These are phyloP conservation scores for Cucurbita maxima DNA, from an alignment of 306 rosid genomes.

Conservation along the genomic window DNA sequence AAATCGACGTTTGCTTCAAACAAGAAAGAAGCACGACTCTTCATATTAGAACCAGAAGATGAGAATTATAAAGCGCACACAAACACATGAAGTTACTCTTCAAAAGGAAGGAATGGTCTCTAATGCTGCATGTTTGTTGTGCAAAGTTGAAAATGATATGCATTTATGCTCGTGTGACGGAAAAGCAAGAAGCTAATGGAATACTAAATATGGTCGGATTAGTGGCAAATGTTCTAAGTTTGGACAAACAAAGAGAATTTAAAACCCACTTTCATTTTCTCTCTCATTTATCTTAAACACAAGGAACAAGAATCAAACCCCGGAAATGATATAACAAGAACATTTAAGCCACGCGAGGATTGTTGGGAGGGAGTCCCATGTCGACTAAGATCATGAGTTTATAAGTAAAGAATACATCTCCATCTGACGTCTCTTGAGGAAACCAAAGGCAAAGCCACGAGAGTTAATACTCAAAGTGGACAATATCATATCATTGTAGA, in stretches of 20 bases:
- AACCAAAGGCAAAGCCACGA: no score
- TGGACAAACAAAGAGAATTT: constrained; percentile 30
- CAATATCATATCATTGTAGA: no score
- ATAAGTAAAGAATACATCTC: no score
- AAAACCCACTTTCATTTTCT: constrained; percentile 32
- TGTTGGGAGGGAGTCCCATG: no score
- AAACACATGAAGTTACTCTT: not conserved
- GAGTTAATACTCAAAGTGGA: no score
- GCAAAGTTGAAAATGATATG: constrained; percentile 28
- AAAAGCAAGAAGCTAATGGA: not conserved
- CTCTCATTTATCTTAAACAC: constrained; percentile 14
- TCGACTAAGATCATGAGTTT: no score
- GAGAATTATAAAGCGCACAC: not conserved
- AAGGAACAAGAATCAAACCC: constrained; percentile 34
- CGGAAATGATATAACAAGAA: constrained; percentile 22
- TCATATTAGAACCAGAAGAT: constrained; percentile 6
- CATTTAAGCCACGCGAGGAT: no score
- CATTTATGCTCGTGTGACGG: constrained; percentile 38
- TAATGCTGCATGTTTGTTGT: constrained; percentile 12
- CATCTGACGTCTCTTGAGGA: no score
- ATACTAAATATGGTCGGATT: constrained; percentile 5
- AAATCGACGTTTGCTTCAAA: constrained; percentile 18
- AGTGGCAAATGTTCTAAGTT: constrained; percentile 21
- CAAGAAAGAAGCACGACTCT: constrained; percentile 38
- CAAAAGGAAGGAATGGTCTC: constrained; percentile 16